Conservation (phyloP, 208 protist species). For the Trypanosoma brucei region DNA sequence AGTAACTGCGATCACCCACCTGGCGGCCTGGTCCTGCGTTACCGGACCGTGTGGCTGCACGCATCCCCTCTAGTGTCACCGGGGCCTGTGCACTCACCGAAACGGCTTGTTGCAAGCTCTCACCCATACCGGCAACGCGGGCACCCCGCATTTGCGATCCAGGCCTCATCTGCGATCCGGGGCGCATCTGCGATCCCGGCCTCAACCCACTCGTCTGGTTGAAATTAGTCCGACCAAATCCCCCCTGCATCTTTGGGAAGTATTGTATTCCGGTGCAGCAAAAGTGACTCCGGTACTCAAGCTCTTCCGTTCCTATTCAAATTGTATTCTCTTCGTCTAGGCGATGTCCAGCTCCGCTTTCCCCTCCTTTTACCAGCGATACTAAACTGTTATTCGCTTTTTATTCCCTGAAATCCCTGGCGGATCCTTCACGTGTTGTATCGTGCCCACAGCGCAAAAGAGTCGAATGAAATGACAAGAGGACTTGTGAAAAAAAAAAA, state of each 20-base stretch:
- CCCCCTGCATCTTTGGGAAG: conserved; percentile 9
- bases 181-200: conserved; percentile 26
- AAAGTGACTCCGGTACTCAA: too few relatives aligned
- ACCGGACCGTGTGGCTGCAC: conserved; percentile 63
- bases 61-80: conserved; percentile 81
- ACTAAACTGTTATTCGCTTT: too few relatives aligned
- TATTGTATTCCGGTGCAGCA: not conserved
- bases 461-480: too few relatives aligned
- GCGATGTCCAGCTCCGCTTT: too few relatives aligned
- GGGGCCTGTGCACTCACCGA: conserved; percentile 58
- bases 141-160: conserved; percentile 62
- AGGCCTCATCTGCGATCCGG: conserved; percentile 70
- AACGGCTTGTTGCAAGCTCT: conserved; percentile 77
- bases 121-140: conserved; percentile 70
- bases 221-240: conserved; percentile 11
- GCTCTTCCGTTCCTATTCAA: too few relatives aligned
- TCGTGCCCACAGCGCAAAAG: too few relatives aligned
- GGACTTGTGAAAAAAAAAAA: too few relatives aligned
- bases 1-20: conserved; percentile 89
- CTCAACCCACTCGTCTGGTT: conserved; percentile 38
- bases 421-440: too few relatives aligned
- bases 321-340: too few relatives aligned
- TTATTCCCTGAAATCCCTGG: too few relatives aligned
- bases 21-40: conserved; percentile 78
- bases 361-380: too few relatives aligned